A percentile compares a stretch with the other conserved stretches of the same genome.
Evolutionary conservation across 306 rosid species (phyloP).

Genomic region (Lablab purpureus): DNA sequence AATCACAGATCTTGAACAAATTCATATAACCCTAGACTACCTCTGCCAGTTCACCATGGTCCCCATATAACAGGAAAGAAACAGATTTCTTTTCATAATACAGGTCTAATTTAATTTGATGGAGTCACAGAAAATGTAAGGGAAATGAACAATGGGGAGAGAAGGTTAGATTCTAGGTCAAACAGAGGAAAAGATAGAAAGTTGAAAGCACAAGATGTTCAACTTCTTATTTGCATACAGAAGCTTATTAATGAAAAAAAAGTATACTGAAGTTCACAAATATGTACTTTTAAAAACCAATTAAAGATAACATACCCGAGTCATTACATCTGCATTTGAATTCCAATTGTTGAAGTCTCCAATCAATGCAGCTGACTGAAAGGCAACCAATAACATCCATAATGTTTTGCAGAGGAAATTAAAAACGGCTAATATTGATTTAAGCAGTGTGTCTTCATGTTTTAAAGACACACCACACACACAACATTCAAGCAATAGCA

Average conservation of each 20-base stretch:
- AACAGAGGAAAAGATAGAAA: not conserved
- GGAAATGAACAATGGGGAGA: slow-evolving; percentile 27
- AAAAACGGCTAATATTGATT: slow-evolving; percentile 12
- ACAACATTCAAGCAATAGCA: slow-evolving; percentile 22
- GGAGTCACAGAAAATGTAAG: slow-evolving; percentile 16
- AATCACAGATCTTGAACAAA: slow-evolving; percentile 14
- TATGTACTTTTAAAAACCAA: slow-evolving; percentile 39
- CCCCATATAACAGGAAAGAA: not conserved
- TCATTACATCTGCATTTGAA: slow-evolving; percentile 86
- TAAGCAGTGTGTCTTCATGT: slow-evolving; percentile 26
- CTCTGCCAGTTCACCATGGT: slow-evolving; percentile 1
- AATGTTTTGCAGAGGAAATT: slow-evolving; percentile 30
- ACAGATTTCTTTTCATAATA: not conserved
- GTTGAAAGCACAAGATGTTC: slow-evolving; percentile 17
- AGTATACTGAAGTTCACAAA: not conserved
- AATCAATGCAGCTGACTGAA: slow-evolving; percentile 91
- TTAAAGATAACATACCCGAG: slow-evolving; percentile 66
- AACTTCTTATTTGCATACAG: not conserved
- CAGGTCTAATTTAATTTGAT: slow-evolving; percentile 27
- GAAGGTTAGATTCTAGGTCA: slow-evolving; percentile 37
- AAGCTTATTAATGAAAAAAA: slow-evolving; percentile 16
- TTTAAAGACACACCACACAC: slow-evolving; percentile 24
- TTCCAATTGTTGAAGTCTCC: slow-evolving; percentile 99
- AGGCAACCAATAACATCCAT: slow-evolving; percentile 41
- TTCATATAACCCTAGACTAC: not conserved